Evolutionary conservation across 2,329 filamentous ascomycete species (phyloP), one percentile per base, ranked within the genome.

Genomic region (Lachnellula cervina): DNA sequence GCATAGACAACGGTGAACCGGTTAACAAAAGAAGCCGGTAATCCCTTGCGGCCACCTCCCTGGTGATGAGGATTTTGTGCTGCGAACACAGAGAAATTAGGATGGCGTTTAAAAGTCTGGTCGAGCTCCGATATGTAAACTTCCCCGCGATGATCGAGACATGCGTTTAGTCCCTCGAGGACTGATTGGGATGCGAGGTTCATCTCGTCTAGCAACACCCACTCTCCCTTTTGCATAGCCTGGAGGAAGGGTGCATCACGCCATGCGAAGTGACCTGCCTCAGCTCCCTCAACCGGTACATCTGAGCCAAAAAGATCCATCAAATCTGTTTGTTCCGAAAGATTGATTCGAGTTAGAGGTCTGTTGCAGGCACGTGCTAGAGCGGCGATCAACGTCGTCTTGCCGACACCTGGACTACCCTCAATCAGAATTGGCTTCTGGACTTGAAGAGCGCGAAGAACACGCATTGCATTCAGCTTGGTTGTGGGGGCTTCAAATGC

Each of bases 151-250:
- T 99, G 95, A 71, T 99, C 94, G 32, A 99, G 80, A 74, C 94
- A 97, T 21, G 94, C 93, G 64, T 99, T 99, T 34, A 99, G 77
- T 60, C 94, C 95, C 74, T 99, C 94, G 1, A 99, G 81, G 2
- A 99, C 92, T 4, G 93, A 96, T 70, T 99, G 94, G 0, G 93
- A 97, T 1, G 95, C 94, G 60, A 99, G 75, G 66, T 99, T 99
- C 94, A 99, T 99, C 76, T 99, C 94, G 68, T 99, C 94, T 0
- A 99, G 80, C 28, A 99, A 77, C 11, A 99, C 94, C 94, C 94
- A 99, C 64, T 96, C 89, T 28, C 94, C 94, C 56, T 84, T 88
- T 69, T 97, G 94, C 93, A 99, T 97, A 0, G 94, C 94, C 69
- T 90, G 89, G 19, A 99, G 76, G 69, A 99, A 97, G 0, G 94